Percentiles rank a stretch among this genome's conserved stretches.
Evolutionary conservation across 2,329 filamentous ascomycete genomes (phyloP).

Genomic region (Teratosphaeriaceae sp.): DNA sequence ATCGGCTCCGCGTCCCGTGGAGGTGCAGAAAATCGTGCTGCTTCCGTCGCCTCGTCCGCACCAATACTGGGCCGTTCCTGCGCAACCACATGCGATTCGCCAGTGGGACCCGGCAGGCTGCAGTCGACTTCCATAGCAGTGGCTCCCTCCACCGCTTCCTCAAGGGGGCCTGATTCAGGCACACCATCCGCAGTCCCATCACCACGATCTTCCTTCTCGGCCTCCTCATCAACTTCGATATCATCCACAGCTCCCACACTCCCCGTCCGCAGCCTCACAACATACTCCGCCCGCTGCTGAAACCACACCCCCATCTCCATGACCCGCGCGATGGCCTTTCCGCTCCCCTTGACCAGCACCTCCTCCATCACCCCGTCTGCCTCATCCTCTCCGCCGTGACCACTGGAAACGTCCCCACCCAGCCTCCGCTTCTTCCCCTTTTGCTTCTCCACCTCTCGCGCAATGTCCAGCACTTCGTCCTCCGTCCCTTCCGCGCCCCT

Average conservation of each 20-base stretch:
- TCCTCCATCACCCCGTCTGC: constrained; percentile 38
- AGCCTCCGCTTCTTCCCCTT: constrained; percentile 22
- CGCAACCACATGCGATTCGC: not conserved
- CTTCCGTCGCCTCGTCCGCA: not conserved
- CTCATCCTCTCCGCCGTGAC: constrained; percentile 25
- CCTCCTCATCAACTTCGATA: constrained; percentile 37
- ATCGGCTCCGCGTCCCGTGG: constrained; percentile 19
- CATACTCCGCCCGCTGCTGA: constrained; percentile 48
- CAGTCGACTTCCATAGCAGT: no score
- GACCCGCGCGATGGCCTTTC: constrained; percentile 59
- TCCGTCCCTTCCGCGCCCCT: constrained; percentile 10
- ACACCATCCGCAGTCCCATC: constrained; percentile 3
- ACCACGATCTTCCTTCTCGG: constrained; percentile 16
- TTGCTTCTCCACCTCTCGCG: constrained; percentile 28
- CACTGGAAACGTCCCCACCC: constrained; percentile 14
- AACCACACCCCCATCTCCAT: constrained; percentile 60
- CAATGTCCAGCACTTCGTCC: constrained; percentile 30
- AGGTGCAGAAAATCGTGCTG: not conserved
- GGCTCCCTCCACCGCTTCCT: not conserved
- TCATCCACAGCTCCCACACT: constrained; percentile 64
- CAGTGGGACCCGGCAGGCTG: not conserved
- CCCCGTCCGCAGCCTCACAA: constrained; percentile 54
- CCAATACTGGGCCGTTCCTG: not conserved
- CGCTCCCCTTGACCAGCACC: constrained; percentile 58
- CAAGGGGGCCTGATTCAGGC: not conserved